A percentile compares a stretch with the other conserved stretches of the same genome.
Evolutionary conservation across 805 yeast genomes (phyloP).

Genomic region (Cephaloascus albidus): DNA sequence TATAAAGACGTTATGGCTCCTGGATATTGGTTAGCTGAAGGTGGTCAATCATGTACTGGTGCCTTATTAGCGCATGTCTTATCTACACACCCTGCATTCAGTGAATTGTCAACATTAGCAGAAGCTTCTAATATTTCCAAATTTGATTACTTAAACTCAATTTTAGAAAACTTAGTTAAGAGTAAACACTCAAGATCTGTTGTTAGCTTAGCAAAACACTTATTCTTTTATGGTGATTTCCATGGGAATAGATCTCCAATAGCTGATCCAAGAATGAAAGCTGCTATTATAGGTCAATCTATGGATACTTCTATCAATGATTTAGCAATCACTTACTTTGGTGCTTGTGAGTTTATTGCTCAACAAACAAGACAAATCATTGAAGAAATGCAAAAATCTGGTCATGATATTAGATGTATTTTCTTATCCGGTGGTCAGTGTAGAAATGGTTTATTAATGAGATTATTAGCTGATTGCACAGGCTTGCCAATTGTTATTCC

Average conservation of each 20-base stretch:
- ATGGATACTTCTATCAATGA: constrained; percentile 85
- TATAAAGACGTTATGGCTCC: constrained; percentile 89
- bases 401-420: constrained; percentile 67
- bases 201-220: constrained; percentile 70
- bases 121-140: constrained; percentile 62
- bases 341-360: constrained; percentile 95
- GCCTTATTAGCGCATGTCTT: constrained; percentile 84
- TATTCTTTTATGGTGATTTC: constrained; percentile 91
- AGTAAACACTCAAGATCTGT: constrained; percentile 59
- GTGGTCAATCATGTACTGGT: constrained; percentile 98
- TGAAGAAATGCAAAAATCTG: constrained; percentile 71
- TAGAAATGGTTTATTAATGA: constrained; percentile 81
- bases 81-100: constrained; percentile 80
- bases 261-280: constrained; percentile 91
- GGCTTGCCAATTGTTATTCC: constrained; percentile 90
- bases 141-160: constrained; percentile 75
- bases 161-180: constrained; percentile 55
- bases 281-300: constrained; percentile 83
- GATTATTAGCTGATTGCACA: constrained; percentile 86
- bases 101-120: constrained; percentile 58
- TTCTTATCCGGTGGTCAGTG: constrained; percentile 97
- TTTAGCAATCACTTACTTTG: constrained; percentile 78
- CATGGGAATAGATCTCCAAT: constrained; percentile 98
- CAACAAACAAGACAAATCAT: constrained; percentile 96
- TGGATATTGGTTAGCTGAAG: constrained; percentile 92